Evolutionary conservation across 2,329 filamentous ascomycete genomes (phyloP), one percentile per base, ranked within the genome.

Genomic region (Fonsecaea monophora): DNA sequence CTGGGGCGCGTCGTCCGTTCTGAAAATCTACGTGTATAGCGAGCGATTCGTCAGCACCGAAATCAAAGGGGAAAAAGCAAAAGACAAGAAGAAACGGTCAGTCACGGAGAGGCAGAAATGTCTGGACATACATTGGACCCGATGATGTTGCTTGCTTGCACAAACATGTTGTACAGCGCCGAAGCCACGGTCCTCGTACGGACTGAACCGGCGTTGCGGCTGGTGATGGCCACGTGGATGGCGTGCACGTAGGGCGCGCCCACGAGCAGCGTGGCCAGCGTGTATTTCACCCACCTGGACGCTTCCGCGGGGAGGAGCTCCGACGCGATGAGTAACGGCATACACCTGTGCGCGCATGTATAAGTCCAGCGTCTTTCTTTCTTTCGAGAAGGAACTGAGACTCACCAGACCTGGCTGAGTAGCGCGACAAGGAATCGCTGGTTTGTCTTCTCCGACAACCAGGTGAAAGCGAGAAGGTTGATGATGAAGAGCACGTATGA

Each of bases 181-280:
- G 74, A 75, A 10, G 76, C 74, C 37, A 80, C 76, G 0, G 78
- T 78, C 15, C 79, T 73, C 4, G 77, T 77, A 13, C 78, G 70
- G 12, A 80, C 78, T 1, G 75, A 77, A 54, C 79, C 79, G 3
- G 78, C 75, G 55, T 80, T 80, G 9, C 79, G 75, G 30, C 76
- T 78, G 54, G 76, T 79, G 72, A 78, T 77, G 6, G 73, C 77
- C 5, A 79, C 79, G 68, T 86, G 75, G 34, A 87, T 81, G 9
- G 85, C 83, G 70, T 87, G 85, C 62, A 85, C 85, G 70, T 85
- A 86, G 0, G 85, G 85, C 63, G 84, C 83, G 1, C 82, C 80
- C 2, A 83, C 79, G 25, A 86, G 79, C 37, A 87, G 72, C 0
- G 83, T 86, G 37, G 84, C 79, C 13, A 87, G 74, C 0, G 77